These are phyloP conservation scores for Globisporangium acanthophoron DNA, from an alignment of 352 stramenopile species.

Conservation along the genomic window DNA sequence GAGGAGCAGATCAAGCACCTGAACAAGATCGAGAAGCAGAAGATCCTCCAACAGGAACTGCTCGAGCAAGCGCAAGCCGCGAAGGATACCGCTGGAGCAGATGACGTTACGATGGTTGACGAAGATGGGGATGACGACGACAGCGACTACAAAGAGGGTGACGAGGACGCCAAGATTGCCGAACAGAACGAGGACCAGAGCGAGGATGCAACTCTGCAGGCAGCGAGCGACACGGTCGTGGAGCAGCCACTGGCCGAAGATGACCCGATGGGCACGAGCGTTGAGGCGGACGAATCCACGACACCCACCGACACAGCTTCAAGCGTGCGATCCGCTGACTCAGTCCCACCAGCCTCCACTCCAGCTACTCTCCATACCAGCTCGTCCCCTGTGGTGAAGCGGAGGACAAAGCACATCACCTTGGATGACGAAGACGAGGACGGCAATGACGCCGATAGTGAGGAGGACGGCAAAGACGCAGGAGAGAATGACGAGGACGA, in stretches of 20 bases:
- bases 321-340: not conserved
- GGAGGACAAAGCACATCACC: constrained; percentile 31
- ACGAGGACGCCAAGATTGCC: constrained; percentile 10
- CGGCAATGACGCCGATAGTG: constrained; percentile 57
- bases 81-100: constrained; percentile 8
- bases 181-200: no score
- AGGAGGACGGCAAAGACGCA: constrained; percentile 46
- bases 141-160: constrained; percentile 9
- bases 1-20: constrained; percentile 65
- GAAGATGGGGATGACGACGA: constrained; percentile 17
- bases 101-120: constrained; percentile 5
- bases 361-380: not conserved
- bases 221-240: no score
- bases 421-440: constrained; percentile 24
- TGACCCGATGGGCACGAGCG: no score
- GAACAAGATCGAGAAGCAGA: constrained; percentile 58
- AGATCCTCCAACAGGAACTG: constrained; percentile 45
- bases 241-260: no score
- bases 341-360: not conserved
- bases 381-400: constrained; percentile 13
- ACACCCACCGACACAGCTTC: not conserved
- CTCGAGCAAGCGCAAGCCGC: constrained; percentile 21
- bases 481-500: constrained; percentile 20
- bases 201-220: no score
- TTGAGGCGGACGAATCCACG: no score